Evolutionary conservation across 2,329 filamentous ascomycete genomes (phyloP), one percentile per base, ranked within the genome.

Genomic region (Botrytis aclada): DNA sequence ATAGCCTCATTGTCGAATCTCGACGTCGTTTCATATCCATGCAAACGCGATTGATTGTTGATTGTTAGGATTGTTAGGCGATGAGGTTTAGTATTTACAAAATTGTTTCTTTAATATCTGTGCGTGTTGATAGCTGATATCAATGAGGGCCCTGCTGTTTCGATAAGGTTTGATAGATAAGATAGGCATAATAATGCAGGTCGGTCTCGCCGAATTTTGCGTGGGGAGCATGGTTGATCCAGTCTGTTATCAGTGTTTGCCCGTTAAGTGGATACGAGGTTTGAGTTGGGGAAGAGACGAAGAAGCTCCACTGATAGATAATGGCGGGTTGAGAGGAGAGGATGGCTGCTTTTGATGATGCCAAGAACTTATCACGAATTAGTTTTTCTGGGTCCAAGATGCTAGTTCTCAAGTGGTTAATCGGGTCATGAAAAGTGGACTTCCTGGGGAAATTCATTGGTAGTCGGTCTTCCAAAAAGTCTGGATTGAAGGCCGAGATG

Each of bases 181-280:
- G 51, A 56, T 56, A 56, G 51, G 51, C 51, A 56, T 18, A 29
- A 56, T 29, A 56, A 16, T 29, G 14, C 18, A 56, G n/a, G 51
- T 29, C 51, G n/a, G 51, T 56, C n/a, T 56, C n/a, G 51, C 51
- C 51, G 51, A 29, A 56, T 56, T 56, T 14, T 29, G 14, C 51
- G n/a, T 56, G 51, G 51, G 51, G n/a, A 56, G 51, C 51, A 56
- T 29, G 18, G n/a, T 29, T 56, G n/a, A 56, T 56, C 51, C 51
- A 56, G n/a, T 65, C 34, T 51, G 43, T 65, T 65, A 65, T 65
- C 63, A 65, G 63, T 37, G 63, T 65, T 65, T 47, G 29, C 7
- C 60, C 60, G 37, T 39, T n/a, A 3, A n/a, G 60, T 62, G 60
- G 60, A 62, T 39, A 41, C 60, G 60, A 41, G 60, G 34, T 62